Evolutionary conservation across 192 early-diverging fungal genomes (phyloP), one percentile per base, ranked within the genome.

Genomic region (Gaertneriomyces semiglobifer): DNA sequence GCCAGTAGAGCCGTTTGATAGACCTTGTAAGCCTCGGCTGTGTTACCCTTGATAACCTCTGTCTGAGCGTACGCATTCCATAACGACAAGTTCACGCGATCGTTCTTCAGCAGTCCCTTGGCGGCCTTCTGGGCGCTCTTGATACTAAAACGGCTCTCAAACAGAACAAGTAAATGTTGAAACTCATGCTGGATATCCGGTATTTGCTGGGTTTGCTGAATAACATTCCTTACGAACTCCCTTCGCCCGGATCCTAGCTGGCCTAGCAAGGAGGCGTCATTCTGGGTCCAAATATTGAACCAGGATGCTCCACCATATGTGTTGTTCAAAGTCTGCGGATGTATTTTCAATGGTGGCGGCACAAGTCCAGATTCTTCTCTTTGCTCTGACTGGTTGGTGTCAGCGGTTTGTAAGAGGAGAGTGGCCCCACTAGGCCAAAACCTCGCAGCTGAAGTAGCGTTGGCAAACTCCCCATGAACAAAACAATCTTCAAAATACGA

Each of bases 11-110:
- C 74, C 14, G 71, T 76, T 60, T 63, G 45, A 63, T 73, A 78
- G 5, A 81, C 72, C 46, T 74, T 81, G 6, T 69, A 54, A 6
- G 79, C 76, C 58, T 77, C 75, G 45, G 60, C 69, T 4, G 46
- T 6, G 14, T 74, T 76, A 25, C 74, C 74, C 40, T 62, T 10
- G 51, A 12, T 42, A 11, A 55, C 42, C 46, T 76, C 76, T 33
- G 74, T 50, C 47, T 63, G 54, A 4, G 76, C 76, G 68, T 78
- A 81, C 8, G 62, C 48, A 19, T 62, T 60, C 79, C 79, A 81
- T 10, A 81, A 53, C 4, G 42, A 12, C 40, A 81, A 55, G 66
- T 81, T 78, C 72, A 66, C 69, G 12, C 72, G 54, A 44, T 78
- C 67, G 1, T 25, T 66, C 53, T 78, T 78, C 65, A 81, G 51